These are phyloP conservation scores for Umbellularia californica DNA, from an alignment of 164 flowering plant species.

Conservation along the genomic window DNA sequence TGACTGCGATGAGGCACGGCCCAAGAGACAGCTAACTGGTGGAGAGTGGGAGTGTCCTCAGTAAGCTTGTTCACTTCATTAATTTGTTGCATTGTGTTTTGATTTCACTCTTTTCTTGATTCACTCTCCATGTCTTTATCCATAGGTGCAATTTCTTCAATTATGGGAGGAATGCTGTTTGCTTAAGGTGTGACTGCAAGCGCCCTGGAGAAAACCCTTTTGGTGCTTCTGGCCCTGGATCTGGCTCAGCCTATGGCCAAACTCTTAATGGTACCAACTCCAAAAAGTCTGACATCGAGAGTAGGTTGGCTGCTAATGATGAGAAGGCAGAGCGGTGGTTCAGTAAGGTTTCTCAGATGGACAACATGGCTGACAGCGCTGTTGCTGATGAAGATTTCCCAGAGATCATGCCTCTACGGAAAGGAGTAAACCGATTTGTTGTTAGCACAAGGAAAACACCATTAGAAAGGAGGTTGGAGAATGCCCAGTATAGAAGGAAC, in stretches of 20 bases:
- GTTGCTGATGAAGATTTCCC: conserved; percentile 61
- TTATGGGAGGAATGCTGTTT: conserved; percentile 64
- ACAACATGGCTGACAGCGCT: conserved; percentile 39
- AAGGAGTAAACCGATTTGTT: conserved; percentile 67
- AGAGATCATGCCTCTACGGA: conserved; percentile 69
- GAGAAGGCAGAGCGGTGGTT: conserved; percentile 65
- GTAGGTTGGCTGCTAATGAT: conserved; percentile 47
- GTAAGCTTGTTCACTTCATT: conserved; percentile 39
- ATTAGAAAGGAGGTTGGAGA: conserved; percentile 52
- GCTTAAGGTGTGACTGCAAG: conserved; percentile 92
- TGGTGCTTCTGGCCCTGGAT: conserved; percentile 17
- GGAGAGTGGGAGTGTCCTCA: conserved; percentile 99
- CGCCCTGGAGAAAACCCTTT: conserved; percentile 44
- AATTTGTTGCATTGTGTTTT: neutral
- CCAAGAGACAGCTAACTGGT: conserved; percentile 74
- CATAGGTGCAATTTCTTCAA: conserved; percentile 87
- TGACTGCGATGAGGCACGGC: conserved; percentile 77
- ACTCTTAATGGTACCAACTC: conserved; percentile 20
- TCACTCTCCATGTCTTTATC: neutral
- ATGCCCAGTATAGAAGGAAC: conserved; percentile 37
- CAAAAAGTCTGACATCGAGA: conserved; percentile 30
- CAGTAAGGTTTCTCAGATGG: conserved; percentile 58
- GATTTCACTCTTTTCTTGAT: neutral
- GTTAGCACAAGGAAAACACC: conserved; percentile 78
- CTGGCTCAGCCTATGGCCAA: neutral